phyloP scores from a whole-genome alignment of 2,329 filamentous ascomycete genomes.

The Fusarium brevicatenulatum region DNA sequence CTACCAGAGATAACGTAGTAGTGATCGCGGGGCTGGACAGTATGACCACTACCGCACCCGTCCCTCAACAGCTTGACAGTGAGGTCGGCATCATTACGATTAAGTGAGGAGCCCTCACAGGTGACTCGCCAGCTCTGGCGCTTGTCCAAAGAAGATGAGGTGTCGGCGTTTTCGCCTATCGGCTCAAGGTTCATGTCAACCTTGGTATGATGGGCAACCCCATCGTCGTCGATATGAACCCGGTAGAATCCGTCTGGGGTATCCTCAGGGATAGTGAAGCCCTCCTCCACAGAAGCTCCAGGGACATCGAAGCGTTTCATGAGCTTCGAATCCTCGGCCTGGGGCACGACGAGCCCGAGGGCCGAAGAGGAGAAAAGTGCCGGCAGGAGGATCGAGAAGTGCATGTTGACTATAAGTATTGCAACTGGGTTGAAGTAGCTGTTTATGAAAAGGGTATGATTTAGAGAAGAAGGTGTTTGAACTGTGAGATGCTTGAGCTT shows the following conservation, averaged over 20 bases:
- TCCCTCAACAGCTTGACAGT: not conserved
- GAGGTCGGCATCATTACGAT: not conserved
- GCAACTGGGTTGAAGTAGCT: not conserved
- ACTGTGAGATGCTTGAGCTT: not conserved
- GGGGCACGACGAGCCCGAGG: not conserved
- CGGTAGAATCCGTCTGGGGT: not conserved
- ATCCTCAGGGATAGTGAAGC: not conserved
- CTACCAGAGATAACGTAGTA: not conserved
- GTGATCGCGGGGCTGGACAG: not conserved
- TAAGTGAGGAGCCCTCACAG: not conserved
- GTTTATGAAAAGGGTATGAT: not conserved
- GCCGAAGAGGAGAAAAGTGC: not conserved
- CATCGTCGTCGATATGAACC: not conserved
- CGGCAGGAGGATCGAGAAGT: not conserved
- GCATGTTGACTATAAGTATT: not conserved
- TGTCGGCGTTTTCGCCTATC: not conserved
- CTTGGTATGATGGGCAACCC: not conserved
- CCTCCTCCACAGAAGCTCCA: not conserved
- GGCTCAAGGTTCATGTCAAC: not conserved
- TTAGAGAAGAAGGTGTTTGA: not conserved
- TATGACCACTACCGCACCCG: not conserved
- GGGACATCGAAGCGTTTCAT: not conserved
- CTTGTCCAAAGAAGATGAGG: not conserved
- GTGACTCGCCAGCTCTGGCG: not conserved
- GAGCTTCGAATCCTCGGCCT: not conserved